Evolutionary conservation across 129 eudicot genomes (phyloP), one percentile per base, ranked within the genome.

Genomic region (Helichrysum umbraculigerum): DNA sequence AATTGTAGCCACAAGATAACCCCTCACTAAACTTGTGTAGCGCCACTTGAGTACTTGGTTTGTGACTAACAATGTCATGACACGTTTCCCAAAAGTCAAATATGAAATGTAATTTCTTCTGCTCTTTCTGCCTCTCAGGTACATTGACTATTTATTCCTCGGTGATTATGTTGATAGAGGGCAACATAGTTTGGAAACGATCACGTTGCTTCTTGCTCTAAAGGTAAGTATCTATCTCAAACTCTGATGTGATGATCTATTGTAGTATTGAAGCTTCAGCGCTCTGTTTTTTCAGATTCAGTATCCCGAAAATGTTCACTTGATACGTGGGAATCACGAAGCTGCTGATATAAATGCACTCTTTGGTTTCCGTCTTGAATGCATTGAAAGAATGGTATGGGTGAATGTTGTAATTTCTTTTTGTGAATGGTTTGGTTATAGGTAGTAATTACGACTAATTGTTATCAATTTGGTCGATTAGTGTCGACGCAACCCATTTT

Each of bases 141-240:
- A 91, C 81, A 91, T 94, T 65, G 98, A 94, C 84, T 94, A 94
- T 76, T 80, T 94, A 32, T 94, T 94, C 68, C 93, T 94, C 76
- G 98, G 98, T 51, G 98, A 94, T 79, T 94, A 94, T 78, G 98
- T 94, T 87, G 98, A 94, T 80, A 90, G 98, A 75, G 98, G 98
- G 67, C 98, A 94, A 75, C 98, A 94, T 87, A 94, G 98, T 86
- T 94, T 94, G 90, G 98, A 94, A 79, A 94, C 97, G 16, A 94
- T 94, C 81, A 88, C 91, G 68, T 73, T 94, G 69, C 97, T 94
- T 47, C 97, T 94, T 60, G 98, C 98, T 14, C 84, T 94, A 17
- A 94, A 94, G 98, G 98, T 83, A 83, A 72, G 78, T 73, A 64
- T 79, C 78, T 66, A 47, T 73, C 41, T 74, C 66, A 28, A 50